Conservation (phyloP, 139 green algal species). For the Zygnema circumcarinatum region DNA sequence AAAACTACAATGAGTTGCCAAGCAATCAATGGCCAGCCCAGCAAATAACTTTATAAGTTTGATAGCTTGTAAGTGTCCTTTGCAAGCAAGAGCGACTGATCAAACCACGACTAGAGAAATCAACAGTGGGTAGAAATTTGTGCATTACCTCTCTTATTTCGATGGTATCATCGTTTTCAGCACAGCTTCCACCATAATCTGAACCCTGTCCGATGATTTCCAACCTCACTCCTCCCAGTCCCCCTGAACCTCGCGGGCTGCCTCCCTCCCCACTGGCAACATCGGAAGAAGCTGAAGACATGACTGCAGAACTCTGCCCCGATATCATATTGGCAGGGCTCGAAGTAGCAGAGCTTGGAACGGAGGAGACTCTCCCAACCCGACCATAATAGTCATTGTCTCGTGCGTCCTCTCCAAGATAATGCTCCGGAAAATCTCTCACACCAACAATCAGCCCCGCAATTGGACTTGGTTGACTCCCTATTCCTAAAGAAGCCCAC, state of each 20-base stretch:
- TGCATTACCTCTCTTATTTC: too few relatives aligned
- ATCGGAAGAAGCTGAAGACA: not conserved
- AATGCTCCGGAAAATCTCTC: not conserved
- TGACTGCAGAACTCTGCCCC: not conserved
- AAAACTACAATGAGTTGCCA: too few relatives aligned
- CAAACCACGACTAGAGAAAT: too few relatives aligned
- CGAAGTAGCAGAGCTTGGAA: not conserved
- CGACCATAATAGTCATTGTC: not conserved
- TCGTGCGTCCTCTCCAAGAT: not conserved
- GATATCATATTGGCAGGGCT: not conserved
- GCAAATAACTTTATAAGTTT: too few relatives aligned
- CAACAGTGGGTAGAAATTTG: too few relatives aligned
- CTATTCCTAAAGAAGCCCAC: not conserved
- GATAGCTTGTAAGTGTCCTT: too few relatives aligned
- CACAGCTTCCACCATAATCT: too few relatives aligned
- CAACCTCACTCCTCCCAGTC: not conserved
- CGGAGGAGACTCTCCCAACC: not conserved
- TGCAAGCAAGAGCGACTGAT: too few relatives aligned
- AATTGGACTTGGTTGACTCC: not conserved
- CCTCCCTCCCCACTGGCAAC: not conserved
- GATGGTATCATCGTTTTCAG: too few relatives aligned
- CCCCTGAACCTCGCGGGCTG: not conserved
- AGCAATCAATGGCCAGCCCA: too few relatives aligned
- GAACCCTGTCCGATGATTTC: not conserved
- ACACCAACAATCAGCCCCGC: not conserved